These are phyloP conservation scores for Filobasidium floriforme DNA, from an alignment of 768 basidiomycete genomes.

Conservation along the genomic window DNA sequence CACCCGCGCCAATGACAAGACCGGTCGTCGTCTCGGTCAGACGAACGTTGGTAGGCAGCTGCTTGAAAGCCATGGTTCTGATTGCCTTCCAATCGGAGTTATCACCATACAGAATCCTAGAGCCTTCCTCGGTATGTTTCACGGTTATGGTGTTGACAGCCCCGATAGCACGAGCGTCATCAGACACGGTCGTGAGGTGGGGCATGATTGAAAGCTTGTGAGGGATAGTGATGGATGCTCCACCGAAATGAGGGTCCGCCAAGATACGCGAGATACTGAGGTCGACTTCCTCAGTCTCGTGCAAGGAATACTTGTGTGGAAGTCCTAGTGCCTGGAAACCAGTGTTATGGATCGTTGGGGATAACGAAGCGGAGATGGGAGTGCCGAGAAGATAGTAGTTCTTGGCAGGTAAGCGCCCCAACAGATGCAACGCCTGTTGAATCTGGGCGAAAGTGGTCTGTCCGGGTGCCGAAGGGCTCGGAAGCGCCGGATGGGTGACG, in stretches of 20 bases:
- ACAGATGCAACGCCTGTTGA: slow-evolving; percentile 67
- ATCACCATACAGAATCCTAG: slow-evolving; percentile 65
- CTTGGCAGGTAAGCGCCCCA: slow-evolving; percentile 67
- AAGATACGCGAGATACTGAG: slow-evolving; percentile 61
- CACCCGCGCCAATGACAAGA: slow-evolving; percentile 89
- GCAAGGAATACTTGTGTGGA: slow-evolving; percentile 70
- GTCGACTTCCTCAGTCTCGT: slow-evolving; percentile 64
- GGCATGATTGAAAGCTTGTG: slow-evolving; percentile 86
- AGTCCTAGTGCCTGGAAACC: slow-evolving; percentile 72
- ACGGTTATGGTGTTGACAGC: slow-evolving; percentile 86
- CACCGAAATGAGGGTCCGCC: slow-evolving; percentile 68
- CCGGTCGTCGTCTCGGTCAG: slow-evolving; percentile 51
- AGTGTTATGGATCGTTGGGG: slow-evolving; percentile 87
- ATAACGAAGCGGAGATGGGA: slow-evolving; percentile 82
- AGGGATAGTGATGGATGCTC: slow-evolving; percentile 93
- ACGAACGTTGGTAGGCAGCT: slow-evolving; percentile 46
- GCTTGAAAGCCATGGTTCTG: slow-evolving; percentile 48
- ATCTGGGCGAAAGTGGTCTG: slow-evolving; percentile 84
- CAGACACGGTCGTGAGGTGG: slow-evolving; percentile 67
- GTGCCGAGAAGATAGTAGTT: slow-evolving; percentile 80
- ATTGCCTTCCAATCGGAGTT: slow-evolving; percentile 97
- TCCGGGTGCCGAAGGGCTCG: slow-evolving; percentile 80
- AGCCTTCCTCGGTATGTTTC: slow-evolving; percentile 45
- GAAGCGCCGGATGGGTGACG: slow-evolving; percentile 80
- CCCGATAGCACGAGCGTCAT: slow-evolving; percentile 75